These are phyloP conservation scores for Ulota crispa DNA, from an alignment of 225 moss, liverwort and hornwort species.

Conservation along the genomic window DNA sequence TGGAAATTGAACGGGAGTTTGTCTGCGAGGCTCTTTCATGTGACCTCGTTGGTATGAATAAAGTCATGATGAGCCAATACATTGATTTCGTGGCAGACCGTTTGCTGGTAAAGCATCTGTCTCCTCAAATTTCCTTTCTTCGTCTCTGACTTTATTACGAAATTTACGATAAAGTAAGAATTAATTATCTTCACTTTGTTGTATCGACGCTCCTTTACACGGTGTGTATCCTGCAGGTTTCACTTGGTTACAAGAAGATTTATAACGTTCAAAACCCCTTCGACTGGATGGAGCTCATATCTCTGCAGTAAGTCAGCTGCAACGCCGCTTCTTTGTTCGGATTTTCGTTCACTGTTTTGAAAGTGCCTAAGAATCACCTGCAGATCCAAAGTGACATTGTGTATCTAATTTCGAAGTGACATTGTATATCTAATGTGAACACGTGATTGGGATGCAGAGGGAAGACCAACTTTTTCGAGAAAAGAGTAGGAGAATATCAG, in stretches of 20 bases:
- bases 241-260: slow-evolving; percentile 68
- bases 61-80: slow-evolving; percentile 79
- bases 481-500: slow-evolving; percentile 88
- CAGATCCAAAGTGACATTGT: too few species aligned
- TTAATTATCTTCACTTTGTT: not conserved
- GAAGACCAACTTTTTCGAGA: slow-evolving; percentile 92
- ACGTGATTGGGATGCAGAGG: slow-evolving; percentile 55
- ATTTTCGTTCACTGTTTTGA: too few species aligned
- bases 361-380: fast-evolving
- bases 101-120: slow-evolving; percentile 51
- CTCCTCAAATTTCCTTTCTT: fast-evolving
- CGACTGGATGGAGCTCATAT: slow-evolving; percentile 95
- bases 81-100: slow-evolving; percentile 94
- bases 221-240: slow-evolving; percentile 31
- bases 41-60: slow-evolving; percentile 88
- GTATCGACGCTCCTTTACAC: not conserved
- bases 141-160: fast-evolving
- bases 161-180: fast-evolving
- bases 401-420: not conserved
- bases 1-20: slow-evolving; percentile 87
- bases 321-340: not conserved
- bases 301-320: slow-evolving; percentile 67
- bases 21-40: slow-evolving; percentile 88
- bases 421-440: not conserved
- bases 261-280: slow-evolving; percentile 76